phyloP scores from a whole-genome alignment of 345 rosid genomes.

The Citropsis articulata region DNA sequence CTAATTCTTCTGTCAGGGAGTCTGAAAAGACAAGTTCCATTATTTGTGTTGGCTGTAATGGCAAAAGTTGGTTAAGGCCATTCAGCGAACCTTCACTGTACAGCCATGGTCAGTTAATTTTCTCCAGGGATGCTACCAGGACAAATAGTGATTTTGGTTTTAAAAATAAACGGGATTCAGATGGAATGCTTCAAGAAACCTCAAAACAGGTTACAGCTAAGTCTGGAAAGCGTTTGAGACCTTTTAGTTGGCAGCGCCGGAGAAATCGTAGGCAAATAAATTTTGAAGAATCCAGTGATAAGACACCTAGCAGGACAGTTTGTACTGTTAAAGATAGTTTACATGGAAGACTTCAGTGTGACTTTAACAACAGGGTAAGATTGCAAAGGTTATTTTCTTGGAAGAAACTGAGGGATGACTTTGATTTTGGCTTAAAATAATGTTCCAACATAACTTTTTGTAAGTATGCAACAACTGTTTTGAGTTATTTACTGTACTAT shows the following conservation, averaged over 20 bases:
- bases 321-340: not conserved
- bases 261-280: constrained; percentile 22
- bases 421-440: not conserved
- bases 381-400: constrained; percentile 25
- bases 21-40: not conserved
- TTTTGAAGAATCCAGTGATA: constrained; percentile 16
- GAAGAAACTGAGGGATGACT: not conserved
- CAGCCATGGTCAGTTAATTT: not conserved
- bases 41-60: constrained; percentile 4
- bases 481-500: not conserved
- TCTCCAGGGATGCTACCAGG: not conserved
- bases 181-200: constrained; percentile 11
- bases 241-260: constrained; percentile 37
- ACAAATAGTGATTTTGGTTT: constrained; percentile 3
- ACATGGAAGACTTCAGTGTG: constrained; percentile 6
- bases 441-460: not conserved
- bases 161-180: constrained; percentile 2
- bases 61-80: not conserved
- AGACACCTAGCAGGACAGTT: not conserved
- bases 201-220: constrained; percentile 8
- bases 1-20: constrained; percentile 6
- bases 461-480: not conserved
- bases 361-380: constrained; percentile 10
- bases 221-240: constrained; percentile 29
- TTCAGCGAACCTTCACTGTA: not conserved